A percentile compares a stretch with the other conserved stretches of the same genome.
These are phyloP conservation scores for Leccinum uliginosum DNA, from an alignment of 768 basidiomycete genomes.

Conservation along the genomic window DNA sequence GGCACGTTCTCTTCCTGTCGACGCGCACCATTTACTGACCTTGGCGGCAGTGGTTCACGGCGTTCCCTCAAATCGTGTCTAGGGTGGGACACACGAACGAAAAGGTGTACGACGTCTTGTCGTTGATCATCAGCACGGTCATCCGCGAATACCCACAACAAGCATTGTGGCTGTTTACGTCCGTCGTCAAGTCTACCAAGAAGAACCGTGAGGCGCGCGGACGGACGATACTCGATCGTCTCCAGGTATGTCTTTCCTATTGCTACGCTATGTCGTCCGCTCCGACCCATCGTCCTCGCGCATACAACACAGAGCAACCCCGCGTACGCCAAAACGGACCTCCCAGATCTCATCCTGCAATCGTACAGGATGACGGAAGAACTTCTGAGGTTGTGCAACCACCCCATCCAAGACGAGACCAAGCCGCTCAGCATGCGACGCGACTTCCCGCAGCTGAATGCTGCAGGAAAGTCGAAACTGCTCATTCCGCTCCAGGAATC, in stretches of 20 bases:
- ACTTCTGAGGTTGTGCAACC: slow-evolving; percentile 64
- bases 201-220: slow-evolving; percentile 57
- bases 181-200: slow-evolving; percentile 83
- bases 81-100: slow-evolving; percentile 75
- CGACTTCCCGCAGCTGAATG: slow-evolving; percentile 51
- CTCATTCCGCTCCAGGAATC: slow-evolving; percentile 94
- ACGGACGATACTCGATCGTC: slow-evolving; percentile 47
- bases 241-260: slow-evolving; percentile 41
- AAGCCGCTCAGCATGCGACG: slow-evolving; percentile 40
- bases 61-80: slow-evolving; percentile 95
- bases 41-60: slow-evolving; percentile 78
- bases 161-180: slow-evolving; percentile 87
- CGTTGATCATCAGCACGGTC: slow-evolving; percentile 64
- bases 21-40: slow-evolving; percentile 4
- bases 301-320: slow-evolving; percentile 41
- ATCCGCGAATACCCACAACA: slow-evolving; percentile 86
- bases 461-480: slow-evolving; percentile 57
- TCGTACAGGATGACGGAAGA: slow-evolving; percentile 63
- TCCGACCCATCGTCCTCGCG: neutral
- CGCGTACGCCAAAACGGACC: slow-evolving; percentile 34
- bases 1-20: slow-evolving; percentile 35
- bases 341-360: slow-evolving; percentile 49
- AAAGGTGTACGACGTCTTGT: slow-evolving; percentile 56
- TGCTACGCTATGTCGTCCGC: neutral
- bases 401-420: slow-evolving; percentile 39